Base-by-base conservation (phyloP, 345 rosid genomes). In the Cardamine occulta region DNA sequence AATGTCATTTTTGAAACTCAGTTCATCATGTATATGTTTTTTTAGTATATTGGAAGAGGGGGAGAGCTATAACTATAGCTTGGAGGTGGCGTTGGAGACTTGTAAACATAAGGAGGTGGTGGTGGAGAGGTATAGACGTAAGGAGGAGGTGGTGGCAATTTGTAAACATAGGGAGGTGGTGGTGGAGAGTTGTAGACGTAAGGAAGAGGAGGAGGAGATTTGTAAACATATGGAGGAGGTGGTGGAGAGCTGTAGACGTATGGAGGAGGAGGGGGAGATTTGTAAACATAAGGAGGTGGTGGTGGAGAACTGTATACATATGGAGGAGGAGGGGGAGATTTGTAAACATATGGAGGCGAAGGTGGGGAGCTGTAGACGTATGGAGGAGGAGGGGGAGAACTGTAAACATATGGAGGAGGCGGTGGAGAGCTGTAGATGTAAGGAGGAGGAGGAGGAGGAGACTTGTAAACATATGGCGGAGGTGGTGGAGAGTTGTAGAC, bases 1-100 rank as follows among this genome's bases (percentile, higher is more conserved):
- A 14, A 12, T 34, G 34, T 34, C 14, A 6, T 63, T 26, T 45
- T 14, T n/a, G 1, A 40, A 44, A 17, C 19, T 15, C 15, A 6
- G 13, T 24, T 24, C 47, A 60, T 39, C 66, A 39, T 40, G 39
- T 6, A 13, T 15, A 44, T 44, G n/a, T 26, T 26, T n/a, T 23
- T 11, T 63, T 63, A 63, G 54, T 63, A 63, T n/a, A 44, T 0
- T 26, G 68, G 68, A 24, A 55, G 68, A 28, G 68, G 68, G 24
- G 68, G 68, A n/a, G 66, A 39, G 48, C 31, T 54, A 4, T 54
- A 54, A 2, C 32, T 31, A 31, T 31, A 31, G 32, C 32, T 31
- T 31, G 59, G 58, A 24, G 58, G n/a, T 1, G 59, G 59, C 7
- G 15, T 7, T 54, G 34, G 61, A 4, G 61, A 56, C 24, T 58